These are phyloP conservation scores for Talaromyces piceae DNA, from an alignment of 2,329 filamentous ascomycete genomes.

Conservation along the genomic window DNA sequence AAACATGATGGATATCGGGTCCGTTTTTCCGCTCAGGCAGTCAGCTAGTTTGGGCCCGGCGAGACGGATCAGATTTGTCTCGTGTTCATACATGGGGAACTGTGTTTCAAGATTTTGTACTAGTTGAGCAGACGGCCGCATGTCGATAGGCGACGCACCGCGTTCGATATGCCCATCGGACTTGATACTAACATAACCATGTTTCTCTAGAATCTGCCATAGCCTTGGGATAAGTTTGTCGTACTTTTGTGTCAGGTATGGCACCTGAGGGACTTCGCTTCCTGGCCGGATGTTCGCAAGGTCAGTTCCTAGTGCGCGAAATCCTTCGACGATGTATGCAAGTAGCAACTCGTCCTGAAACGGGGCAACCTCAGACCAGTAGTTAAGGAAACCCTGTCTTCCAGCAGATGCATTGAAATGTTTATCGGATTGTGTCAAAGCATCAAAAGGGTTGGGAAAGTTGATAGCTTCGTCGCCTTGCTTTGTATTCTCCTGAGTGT, in stretches of 20 bases:
- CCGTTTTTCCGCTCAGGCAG: conserved; percentile 23
- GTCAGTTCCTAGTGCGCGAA: conserved; percentile 7
- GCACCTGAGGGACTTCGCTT: neutral
- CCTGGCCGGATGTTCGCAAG: conserved; percentile 5
- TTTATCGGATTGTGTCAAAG: no score
- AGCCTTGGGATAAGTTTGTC: neutral
- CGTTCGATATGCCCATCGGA: neutral
- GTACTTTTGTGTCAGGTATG: neutral
- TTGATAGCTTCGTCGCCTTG: no score
- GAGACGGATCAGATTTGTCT: conserved; percentile 22
- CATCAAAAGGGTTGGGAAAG: no score
- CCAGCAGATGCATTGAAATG: no score
- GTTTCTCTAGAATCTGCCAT: neutral
- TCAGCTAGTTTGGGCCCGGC: conserved; percentile 26
- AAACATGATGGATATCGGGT: conserved; percentile 34
- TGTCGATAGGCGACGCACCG: neutral
- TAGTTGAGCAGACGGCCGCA: neutral
- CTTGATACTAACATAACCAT: neutral
- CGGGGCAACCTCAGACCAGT: neutral
- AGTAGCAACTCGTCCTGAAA: neutral
- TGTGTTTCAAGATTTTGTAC: neutral
- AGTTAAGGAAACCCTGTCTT: no score
- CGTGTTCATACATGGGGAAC: conserved; percentile 17
- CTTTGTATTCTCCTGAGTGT: no score
- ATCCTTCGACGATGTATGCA: neutral